Conservation (phyloP, 2,329 filamentous ascomycete genomes). For the Didymella pomorum region DNA sequence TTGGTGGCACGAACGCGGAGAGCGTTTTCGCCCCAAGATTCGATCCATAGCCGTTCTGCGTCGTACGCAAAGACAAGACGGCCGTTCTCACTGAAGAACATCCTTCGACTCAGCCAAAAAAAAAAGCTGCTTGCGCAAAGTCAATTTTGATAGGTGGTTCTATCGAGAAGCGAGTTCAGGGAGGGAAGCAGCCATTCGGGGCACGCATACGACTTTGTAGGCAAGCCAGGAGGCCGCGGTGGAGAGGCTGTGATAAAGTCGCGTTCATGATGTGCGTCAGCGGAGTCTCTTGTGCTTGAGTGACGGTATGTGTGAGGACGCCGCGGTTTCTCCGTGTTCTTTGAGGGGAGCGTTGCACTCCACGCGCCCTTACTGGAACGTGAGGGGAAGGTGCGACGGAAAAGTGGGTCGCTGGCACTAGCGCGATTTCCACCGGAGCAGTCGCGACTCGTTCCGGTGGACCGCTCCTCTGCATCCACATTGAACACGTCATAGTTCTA, state of each 20-base stretch:
- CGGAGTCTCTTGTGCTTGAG: not conserved
- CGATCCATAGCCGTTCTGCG: slow-evolving; percentile 59
- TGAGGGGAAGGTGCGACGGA: not conserved
- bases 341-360: not conserved
- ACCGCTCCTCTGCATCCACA: not conserved
- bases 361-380: not conserved
- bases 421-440: not conserved
- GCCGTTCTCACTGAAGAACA: slow-evolving; percentile 58
- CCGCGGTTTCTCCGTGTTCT: not conserved
- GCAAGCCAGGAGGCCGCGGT: not conserved
- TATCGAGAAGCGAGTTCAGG: too few species aligned
- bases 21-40: slow-evolving; percentile 60
- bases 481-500: not conserved
- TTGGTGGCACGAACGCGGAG: slow-evolving; percentile 1
- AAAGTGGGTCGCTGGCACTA: not conserved
- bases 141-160: too few species aligned
- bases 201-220: not conserved
- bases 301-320: not conserved
- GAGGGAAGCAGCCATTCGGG: not conserved
- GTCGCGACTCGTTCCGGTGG: not conserved
- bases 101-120: slow-evolving; percentile 12
- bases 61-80: slow-evolving; percentile 67
- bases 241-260: not conserved
- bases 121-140: too few species aligned
- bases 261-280: not conserved